These are phyloP conservation scores for Populus deltoides DNA, from an alignment of 345 rosid species.

Conservation along the genomic window DNA sequence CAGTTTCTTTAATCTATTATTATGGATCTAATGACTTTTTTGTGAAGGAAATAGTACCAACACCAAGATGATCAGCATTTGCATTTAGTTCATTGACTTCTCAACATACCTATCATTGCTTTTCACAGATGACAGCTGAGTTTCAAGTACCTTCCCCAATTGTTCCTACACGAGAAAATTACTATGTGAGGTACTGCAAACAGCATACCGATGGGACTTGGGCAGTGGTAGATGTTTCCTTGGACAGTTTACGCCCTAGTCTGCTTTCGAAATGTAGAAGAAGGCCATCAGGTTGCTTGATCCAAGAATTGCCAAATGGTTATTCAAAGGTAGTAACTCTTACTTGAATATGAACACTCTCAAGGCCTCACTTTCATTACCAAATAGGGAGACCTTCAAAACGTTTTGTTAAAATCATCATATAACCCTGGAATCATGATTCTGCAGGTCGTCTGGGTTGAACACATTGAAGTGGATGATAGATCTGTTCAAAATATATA, in stretches of 20 bases:
- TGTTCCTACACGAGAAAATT: slow-evolving; percentile 78
- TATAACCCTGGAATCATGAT: background rate
- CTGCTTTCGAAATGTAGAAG: slow-evolving; percentile 54
- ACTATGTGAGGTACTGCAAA: slow-evolving; percentile 85
- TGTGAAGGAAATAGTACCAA: background rate
- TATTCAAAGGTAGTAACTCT: slow-evolving; percentile 68
- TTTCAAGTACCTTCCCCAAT: slow-evolving; percentile 91
- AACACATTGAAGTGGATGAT: slow-evolving; percentile 83
- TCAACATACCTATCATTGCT: background rate
- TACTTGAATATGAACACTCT: background rate
- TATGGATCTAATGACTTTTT: background rate
- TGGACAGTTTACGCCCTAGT: slow-evolving; percentile 61
- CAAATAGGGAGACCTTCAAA: background rate
- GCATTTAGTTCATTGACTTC: background rate
- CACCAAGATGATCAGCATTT: background rate
- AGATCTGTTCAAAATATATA: slow-evolving; percentile 63
- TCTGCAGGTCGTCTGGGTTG: slow-evolving; percentile 79
- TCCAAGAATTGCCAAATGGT: slow-evolving; percentile 86
- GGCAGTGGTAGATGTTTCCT: slow-evolving; percentile 94
- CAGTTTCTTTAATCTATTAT: background rate
- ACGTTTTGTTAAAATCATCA: background rate
- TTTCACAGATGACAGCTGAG: slow-evolving; percentile 78
- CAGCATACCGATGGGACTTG: slow-evolving; percentile 73
- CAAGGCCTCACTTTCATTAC: background rate
- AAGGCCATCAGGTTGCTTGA: slow-evolving; percentile 92